A percentile compares a stretch with the other conserved stretches of the same genome.
Evolutionary conservation across 495 filamentous ascomycete genomes (phyloP).

Genomic region (Emericellopsis terricola): DNA sequence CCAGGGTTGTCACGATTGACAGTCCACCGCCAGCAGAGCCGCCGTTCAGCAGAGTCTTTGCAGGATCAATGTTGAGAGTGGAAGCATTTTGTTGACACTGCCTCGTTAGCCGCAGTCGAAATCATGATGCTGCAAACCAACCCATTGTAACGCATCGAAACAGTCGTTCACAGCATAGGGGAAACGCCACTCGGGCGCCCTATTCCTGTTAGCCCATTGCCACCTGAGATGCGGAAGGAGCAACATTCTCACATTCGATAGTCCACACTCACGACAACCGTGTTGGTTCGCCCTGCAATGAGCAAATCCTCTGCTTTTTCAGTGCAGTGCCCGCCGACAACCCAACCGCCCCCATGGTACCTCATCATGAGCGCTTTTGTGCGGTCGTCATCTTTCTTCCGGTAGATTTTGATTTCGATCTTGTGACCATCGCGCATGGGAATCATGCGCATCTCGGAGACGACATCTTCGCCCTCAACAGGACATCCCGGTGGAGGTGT

Average conservation of each 20-base stretch:
- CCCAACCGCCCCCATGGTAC: slow-evolving; percentile 10
- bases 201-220: slow-evolving; percentile 5
- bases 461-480: slow-evolving; percentile 6
- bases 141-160: slow-evolving; percentile 12
- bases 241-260: slow-evolving; percentile 12
- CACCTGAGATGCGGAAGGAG: no score
- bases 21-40: slow-evolving; percentile 11
- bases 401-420: slow-evolving; percentile 11
- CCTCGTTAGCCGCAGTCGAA: no score
- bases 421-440: slow-evolving; percentile 8
- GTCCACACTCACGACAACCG: slow-evolving; percentile 9
- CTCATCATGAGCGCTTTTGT: slow-evolving; percentile 8
- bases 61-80: slow-evolving; percentile 9
- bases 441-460: slow-evolving; percentile 8
- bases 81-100: no score
- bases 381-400: slow-evolving; percentile 5
- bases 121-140: no score
- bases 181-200: slow-evolving; percentile 10
- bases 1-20: slow-evolving; percentile 4
- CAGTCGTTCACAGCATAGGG: slow-evolving; percentile 7
- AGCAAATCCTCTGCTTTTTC: slow-evolving; percentile 12
- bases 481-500: neutral
- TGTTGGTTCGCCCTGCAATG: slow-evolving; percentile 8
- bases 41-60: slow-evolving; percentile 9
- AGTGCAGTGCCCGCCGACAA: slow-evolving; percentile 8